phyloP scores from a whole-genome alignment of 2,329 filamentous ascomycete genomes.

The Cladosporium sp. region DNA sequence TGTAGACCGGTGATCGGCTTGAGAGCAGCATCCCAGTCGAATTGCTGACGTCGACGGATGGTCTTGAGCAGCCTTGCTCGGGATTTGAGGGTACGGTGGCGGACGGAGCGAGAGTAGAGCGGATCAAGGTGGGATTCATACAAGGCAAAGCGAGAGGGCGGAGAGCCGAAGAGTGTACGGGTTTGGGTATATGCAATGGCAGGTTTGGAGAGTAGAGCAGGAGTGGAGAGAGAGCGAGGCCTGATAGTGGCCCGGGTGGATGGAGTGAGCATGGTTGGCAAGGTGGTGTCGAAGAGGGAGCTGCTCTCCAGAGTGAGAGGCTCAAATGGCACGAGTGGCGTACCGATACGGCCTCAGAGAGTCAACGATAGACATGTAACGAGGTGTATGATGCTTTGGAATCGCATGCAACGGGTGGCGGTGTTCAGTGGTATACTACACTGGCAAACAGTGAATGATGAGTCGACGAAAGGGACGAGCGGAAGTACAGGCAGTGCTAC shows the following conservation, averaged over 20 bases:
- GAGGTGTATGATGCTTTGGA: neutral
- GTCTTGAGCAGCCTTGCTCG: slow-evolving; percentile 29
- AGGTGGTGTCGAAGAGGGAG: no score
- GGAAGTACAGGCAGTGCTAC: neutral
- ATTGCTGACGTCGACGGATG: slow-evolving; percentile 26
- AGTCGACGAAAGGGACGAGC: neutral
- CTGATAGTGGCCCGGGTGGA: slow-evolving; percentile 10
- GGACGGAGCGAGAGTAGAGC: slow-evolving; percentile 25
- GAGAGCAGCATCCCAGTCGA: slow-evolving; percentile 25
- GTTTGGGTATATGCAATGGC: slow-evolving; percentile 3
- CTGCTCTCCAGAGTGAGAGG: neutral
- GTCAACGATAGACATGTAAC: slow-evolving; percentile 6
- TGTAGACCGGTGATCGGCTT: slow-evolving; percentile 15
- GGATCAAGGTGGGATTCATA: slow-evolving; percentile 31
- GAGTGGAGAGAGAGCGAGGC: slow-evolving; percentile 8
- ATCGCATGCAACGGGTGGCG: neutral
- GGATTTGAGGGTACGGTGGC: slow-evolving; percentile 27
- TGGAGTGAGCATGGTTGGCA: slow-evolving; percentile 3
- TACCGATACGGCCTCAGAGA: neutral
- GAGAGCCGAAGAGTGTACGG: slow-evolving; percentile 26
- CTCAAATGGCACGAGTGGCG: neutral
- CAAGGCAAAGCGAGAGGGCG: slow-evolving; percentile 17
- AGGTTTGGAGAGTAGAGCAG: neutral
- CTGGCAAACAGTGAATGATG: neutral
- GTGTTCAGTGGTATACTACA: no score